These are phyloP conservation scores for Ustanciosporium gigantosporum DNA, from an alignment of 1,284 basidiomycete genomes.

Conservation along the genomic window DNA sequence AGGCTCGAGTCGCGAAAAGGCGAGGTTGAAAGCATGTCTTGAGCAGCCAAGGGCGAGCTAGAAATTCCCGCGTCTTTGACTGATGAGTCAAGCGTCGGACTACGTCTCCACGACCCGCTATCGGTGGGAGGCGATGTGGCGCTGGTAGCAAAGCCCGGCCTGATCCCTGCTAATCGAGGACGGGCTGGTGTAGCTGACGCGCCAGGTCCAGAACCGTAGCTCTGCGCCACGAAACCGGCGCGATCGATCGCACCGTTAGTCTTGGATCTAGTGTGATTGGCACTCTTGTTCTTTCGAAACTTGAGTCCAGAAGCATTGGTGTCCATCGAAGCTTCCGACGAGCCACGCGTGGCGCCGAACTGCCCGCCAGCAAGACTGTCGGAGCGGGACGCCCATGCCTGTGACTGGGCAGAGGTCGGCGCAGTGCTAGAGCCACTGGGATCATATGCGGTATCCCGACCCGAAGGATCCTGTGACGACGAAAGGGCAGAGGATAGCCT, in stretches of 20 bases:
- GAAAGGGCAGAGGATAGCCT: conserved; percentile 11
- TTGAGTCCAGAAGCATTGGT: conserved; percentile 21
- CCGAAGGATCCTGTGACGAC: conserved; percentile 17
- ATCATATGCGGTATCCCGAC: conserved; percentile 14
- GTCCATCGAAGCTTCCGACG: conserved; percentile 1
- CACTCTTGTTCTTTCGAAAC: conserved; percentile 34
- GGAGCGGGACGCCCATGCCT: conserved; percentile 11
- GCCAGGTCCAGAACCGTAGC: conserved; percentile 12
- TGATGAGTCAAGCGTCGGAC: conserved; percentile 12
- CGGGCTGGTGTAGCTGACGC: conserved; percentile 24
- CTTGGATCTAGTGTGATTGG: conserved; percentile 20
- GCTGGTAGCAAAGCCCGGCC: conserved; percentile 26
- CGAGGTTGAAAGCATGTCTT: conserved; percentile 31
- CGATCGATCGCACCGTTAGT: conserved; percentile 14
- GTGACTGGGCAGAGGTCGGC: conserved; percentile 31
- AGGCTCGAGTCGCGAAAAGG: conserved; percentile 31
- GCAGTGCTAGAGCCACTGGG: conserved; percentile 28
- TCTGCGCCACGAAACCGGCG: conserved; percentile 5
- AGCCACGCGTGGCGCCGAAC: no score
- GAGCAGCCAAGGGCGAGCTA: conserved; percentile 14
- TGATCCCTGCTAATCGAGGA: conserved; percentile 3
- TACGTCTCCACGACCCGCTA: conserved; percentile 14
- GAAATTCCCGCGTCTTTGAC: conserved; percentile 13
- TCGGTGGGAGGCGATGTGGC: conserved; percentile 26
- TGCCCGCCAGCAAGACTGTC: conserved; percentile 1